Base-by-base conservation (phyloP, 495 filamentous ascomycete genomes). In the Symbiotaphrina buchneri region DNA sequence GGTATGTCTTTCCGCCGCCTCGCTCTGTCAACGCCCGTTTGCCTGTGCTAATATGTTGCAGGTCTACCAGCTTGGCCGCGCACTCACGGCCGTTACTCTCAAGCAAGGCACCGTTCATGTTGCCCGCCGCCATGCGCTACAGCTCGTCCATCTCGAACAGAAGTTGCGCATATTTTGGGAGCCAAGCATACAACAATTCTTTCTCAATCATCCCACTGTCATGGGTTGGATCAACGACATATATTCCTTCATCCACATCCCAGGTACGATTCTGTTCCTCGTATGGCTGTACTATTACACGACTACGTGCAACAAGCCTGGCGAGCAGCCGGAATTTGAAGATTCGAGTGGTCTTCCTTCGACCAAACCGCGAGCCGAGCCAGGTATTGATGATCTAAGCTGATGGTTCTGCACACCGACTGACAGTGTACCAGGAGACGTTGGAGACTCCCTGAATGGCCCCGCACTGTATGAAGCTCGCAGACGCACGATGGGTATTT, bases 211-310 rank as follows among this genome's bases (percentile, higher is more conserved):
- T 27, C 46, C 39, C 4, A 18, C 35, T 28, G 32, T 47, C 19
- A 35, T 54, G 28, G 43, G 39, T 26, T 46, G 47, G 45, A 53
- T 55, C 39, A 82, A 83, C 41, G 58, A 67, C 43, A 62, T 65
- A 10, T 82, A 82, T 44, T 78, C 72, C 1, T 80, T 80, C 41
- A 78, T 84, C 39, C 76, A 83, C 47, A 82, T 84, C 33, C 77
- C 75, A 0, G 75, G 74, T 10, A 80, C 76, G 3, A 79, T 79
- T 30, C 58, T 63, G 7, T 77, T 71, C 43, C 55, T 76, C 16
- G 63, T 72, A 34, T 66, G 62, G 46, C 55, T 78, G 4, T 76
- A 67, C 46, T 70, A 75, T 47, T 66, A 65, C 39, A 75, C 69
- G 20, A 70, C 60, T 28, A 59, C 62, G 15, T 53, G 40, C 39